Conservation (phyloP, 2,329 filamentous ascomycete genomes). For the Epichloe sylvatica region DNA sequence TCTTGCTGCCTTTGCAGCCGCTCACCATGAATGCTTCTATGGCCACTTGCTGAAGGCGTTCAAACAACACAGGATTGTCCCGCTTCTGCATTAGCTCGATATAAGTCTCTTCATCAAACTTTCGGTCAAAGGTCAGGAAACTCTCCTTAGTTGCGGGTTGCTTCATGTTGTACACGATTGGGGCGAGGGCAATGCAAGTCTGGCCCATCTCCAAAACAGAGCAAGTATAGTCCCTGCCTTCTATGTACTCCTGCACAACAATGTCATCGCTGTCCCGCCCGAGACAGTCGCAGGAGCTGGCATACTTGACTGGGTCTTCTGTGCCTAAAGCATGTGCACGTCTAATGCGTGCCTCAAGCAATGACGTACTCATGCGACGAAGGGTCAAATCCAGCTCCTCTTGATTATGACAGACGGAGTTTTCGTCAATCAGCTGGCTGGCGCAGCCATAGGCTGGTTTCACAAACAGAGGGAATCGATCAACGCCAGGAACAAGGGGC, state of each 20-base stretch:
- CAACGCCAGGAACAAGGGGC: background rate
- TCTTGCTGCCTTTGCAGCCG: background rate
- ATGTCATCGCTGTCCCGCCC: background rate
- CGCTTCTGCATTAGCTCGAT: background rate
- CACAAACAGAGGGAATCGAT: background rate
- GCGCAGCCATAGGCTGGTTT: background rate
- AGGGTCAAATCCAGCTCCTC: background rate
- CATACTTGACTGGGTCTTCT: background rate
- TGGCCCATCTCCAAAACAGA: background rate
- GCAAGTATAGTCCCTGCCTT: background rate
- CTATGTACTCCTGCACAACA: background rate
- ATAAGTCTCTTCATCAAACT: background rate
- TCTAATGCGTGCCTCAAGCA: background rate
- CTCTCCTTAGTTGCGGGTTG: background rate
- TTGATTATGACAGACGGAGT: background rate
- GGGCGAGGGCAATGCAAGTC: background rate
- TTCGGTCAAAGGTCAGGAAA: conserved; percentile 1
- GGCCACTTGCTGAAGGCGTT: background rate
- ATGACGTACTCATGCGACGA: background rate
- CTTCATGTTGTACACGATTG: background rate
- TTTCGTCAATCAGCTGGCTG: background rate
- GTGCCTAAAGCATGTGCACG: background rate
- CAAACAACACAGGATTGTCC: background rate
- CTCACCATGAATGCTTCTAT: background rate
- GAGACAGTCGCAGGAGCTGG: background rate